A percentile compares a stretch with the other conserved stretches of the same genome.
phyloP scores from a whole-genome alignment of 2,329 filamentous ascomycete genomes.

The Fusarium acutatum region DNA sequence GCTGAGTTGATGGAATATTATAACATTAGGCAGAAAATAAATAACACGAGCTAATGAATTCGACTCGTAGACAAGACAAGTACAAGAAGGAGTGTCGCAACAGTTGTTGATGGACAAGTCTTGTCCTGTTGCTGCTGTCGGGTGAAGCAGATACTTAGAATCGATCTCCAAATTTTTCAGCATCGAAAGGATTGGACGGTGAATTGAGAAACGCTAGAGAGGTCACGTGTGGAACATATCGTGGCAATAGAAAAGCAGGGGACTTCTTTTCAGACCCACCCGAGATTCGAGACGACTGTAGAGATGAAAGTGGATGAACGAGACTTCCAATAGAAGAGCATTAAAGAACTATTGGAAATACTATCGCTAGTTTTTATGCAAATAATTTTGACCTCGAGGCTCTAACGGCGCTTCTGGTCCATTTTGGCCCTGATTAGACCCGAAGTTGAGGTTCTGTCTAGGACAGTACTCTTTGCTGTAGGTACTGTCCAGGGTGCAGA shows the following conservation, averaged over 20 bases:
- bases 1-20: slow-evolving; percentile 27
- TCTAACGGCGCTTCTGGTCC: background rate
- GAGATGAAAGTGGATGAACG: background rate
- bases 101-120: slow-evolving; percentile 26
- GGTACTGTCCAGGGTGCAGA: background rate
- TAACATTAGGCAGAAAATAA: slow-evolving; percentile 34
- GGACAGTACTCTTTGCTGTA: background rate
- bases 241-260: slow-evolving; percentile 13
- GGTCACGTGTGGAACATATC: slow-evolving; percentile 31
- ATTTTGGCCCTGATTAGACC: background rate
- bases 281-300: background rate
- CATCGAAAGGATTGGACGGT: slow-evolving; percentile 15
- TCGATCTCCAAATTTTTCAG: slow-evolving; percentile 43
- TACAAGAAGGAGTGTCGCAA: slow-evolving; percentile 1
- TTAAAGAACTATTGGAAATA: too few relatives aligned
- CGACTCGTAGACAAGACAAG: background rate
- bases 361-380: too few relatives aligned
- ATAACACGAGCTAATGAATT: background rate
- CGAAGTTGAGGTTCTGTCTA: background rate
- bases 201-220: background rate
- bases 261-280: slow-evolving; percentile 12
- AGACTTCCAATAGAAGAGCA: background rate
- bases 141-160: slow-evolving; percentile 33
- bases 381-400: accelerated
- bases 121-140: slow-evolving; percentile 33